These are phyloP conservation scores for Saitozyma podzolica DNA, from an alignment of 768 basidiomycete genomes.

Conservation along the genomic window DNA sequence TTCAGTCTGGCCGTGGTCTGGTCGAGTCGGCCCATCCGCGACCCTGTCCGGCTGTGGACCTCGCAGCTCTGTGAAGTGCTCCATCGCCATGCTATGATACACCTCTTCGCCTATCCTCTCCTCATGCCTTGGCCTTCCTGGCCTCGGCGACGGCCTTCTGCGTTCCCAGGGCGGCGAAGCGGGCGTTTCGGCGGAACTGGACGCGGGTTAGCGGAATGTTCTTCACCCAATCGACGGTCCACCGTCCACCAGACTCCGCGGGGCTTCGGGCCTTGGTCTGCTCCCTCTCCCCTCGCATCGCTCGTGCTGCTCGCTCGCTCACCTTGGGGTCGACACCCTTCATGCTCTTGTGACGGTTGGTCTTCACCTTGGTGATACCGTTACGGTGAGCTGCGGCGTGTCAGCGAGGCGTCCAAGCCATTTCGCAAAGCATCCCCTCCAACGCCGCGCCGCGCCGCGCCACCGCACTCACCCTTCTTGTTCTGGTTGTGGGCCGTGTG, in stretches of 20 bases:
- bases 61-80: too few species aligned
- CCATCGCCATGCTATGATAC: constrained; percentile 1
- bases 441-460: not conserved
- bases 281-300: too few species aligned
- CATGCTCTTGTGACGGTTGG: constrained; percentile 60
- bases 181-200: constrained; percentile 53
- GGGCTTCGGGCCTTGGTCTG: too few species aligned
- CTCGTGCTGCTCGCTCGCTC: constrained; percentile 9
- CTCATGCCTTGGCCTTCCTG: constrained; percentile 25
- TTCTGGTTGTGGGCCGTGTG: constrained; percentile 75
- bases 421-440: not conserved
- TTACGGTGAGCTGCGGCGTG: constrained; percentile 73
- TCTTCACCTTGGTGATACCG: constrained; percentile 84
- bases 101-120: not conserved
- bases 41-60: too few species aligned
- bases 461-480: constrained; percentile 64
- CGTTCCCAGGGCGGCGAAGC: constrained; percentile 49
- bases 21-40: too few species aligned
- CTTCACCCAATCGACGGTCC: too few species aligned
- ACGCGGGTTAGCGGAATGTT: constrained; percentile 1
- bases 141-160: constrained; percentile 48
- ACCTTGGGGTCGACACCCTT: constrained; percentile 65
- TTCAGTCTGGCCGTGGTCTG: too few species aligned
- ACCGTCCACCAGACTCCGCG: too few species aligned
- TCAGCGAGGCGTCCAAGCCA: constrained; percentile 5